These are phyloP conservation scores for Lophium mytilinum DNA, from an alignment of 495 filamentous ascomycete species.

Conservation along the genomic window DNA sequence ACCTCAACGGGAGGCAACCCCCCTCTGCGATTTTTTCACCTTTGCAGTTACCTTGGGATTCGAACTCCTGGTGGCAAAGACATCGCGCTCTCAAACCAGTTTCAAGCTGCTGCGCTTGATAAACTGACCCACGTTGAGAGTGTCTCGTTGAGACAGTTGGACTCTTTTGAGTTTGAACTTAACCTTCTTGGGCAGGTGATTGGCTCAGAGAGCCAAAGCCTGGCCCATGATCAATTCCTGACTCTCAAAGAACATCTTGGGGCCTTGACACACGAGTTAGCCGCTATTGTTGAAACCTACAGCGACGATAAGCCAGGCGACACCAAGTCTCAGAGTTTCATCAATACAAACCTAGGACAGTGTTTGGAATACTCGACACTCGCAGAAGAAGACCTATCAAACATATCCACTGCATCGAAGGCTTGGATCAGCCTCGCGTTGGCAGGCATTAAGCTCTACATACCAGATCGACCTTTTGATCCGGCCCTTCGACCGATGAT, in stretches of 20 bases:
- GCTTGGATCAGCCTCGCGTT: constrained; percentile 45
- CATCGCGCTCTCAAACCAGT: constrained; percentile 42
- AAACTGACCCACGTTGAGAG: constrained; percentile 46
- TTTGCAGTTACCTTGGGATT: constrained; percentile 6
- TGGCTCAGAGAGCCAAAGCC: constrained; percentile 15
- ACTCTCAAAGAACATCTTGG: not conserved
- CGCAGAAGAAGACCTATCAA: not conserved
- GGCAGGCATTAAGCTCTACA: constrained; percentile 57
- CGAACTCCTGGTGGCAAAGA: constrained; percentile 7
- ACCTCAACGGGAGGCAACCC: not conserved
- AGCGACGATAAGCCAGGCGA: too few relatives aligned
- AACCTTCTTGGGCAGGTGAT: constrained; percentile 45
- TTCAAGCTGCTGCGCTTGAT: constrained; percentile 49
- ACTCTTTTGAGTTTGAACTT: constrained; percentile 58
- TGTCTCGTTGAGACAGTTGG: constrained; percentile 52
- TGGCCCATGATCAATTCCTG: constrained; percentile 25
- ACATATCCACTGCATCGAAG: constrained; percentile 4
- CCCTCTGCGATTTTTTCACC: not conserved
- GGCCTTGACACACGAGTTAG: not conserved
- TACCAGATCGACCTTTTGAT: constrained; percentile 79
- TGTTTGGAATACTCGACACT: not conserved
- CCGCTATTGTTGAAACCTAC: not conserved
- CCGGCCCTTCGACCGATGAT: constrained; percentile 72
- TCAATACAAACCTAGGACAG: too few relatives aligned
- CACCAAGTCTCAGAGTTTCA: too few relatives aligned